phyloP scores from a whole-genome alignment of 169 alveolate genomes.

The Theileria luwenshuni region DNA sequence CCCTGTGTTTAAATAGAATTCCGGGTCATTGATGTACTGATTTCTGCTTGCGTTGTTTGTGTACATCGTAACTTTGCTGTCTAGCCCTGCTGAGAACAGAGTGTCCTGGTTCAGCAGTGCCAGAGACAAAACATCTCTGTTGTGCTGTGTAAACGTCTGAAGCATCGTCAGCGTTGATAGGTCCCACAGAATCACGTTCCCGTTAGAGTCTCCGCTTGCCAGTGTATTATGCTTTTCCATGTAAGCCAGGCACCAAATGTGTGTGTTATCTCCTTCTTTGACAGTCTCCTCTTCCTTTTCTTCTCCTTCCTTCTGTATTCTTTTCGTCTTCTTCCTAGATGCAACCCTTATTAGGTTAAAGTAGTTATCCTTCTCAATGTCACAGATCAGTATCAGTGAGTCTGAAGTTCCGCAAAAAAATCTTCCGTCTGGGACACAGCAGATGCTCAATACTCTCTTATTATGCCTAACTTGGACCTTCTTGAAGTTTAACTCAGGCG shows the following conservation, averaged over 20 bases:
- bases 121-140: slow-evolving; percentile 56
- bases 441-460: slow-evolving; percentile 57
- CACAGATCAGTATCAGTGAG: slow-evolving; percentile 37
- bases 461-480: slow-evolving; percentile 53
- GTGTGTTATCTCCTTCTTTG: slow-evolving; percentile 9
- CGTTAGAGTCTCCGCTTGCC: slow-evolving; percentile 65
- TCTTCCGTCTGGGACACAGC: slow-evolving; percentile 44
- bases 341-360: slow-evolving; percentile 32
- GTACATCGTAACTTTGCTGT: slow-evolving; percentile 57
- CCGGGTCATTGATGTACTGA: no score
- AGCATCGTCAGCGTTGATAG: slow-evolving; percentile 46
- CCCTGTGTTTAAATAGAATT: not conserved
- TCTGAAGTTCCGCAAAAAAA: slow-evolving; percentile 68
- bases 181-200: slow-evolving; percentile 66
- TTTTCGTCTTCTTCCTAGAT: slow-evolving; percentile 18
- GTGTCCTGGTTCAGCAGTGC: slow-evolving; percentile 50
- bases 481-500: slow-evolving; percentile 40
- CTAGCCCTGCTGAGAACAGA: slow-evolving; percentile 62
- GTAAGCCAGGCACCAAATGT: slow-evolving; percentile 59
- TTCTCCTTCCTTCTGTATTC: slow-evolving; percentile 28
- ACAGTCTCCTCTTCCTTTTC: not conserved
- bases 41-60: slow-evolving; percentile 35
- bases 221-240: slow-evolving; percentile 23
- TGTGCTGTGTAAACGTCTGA: slow-evolving; percentile 55
- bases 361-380: slow-evolving; percentile 2